Base-by-base conservation (phyloP, 148 eudicot species). In the Amaranthus palmeri region DNA sequence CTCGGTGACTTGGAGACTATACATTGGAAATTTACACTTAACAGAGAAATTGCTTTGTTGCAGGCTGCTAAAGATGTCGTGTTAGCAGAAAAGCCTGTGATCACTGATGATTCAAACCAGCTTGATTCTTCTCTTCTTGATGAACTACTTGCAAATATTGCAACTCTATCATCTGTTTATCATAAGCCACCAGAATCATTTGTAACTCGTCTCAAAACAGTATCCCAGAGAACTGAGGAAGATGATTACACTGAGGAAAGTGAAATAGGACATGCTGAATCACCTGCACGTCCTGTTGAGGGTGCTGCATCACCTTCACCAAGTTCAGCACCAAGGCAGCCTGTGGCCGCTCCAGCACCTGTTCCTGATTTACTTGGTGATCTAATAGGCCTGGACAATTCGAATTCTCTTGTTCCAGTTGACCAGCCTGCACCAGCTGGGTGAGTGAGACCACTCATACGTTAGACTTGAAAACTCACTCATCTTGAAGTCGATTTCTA, bases 41-140 rank as follows among this genome's bases (percentile, higher is more conserved):
- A 49, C 49, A 62, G 58, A 64, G 25, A 63, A 41, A 43, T 58
- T 40, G 9, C 17, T 50, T 48, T 64, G 50, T 74, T 59, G 52
- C 85, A 95, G 98, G 98, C 98, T 11, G 98, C 98, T 60, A 95
- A 95, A 79, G 98, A 95, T 83, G 97, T 95, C 48, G 98, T 95
- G 65, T 76, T 95, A 72, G 98, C 97, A 68, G 98, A 95, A 81
- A 95, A 95, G 81, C 98, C 98, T 58, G 97, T 95, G 86, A 95
- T 95, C 56, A 86, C 86, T 80, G 98, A 95, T 68, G 96, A 91
- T 83, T 93, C 98, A 41, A 93, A 93, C 83, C 97, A 84, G 74
- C 88, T 93, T 15, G 98, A 93, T 68, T 71, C 97, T 72, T 86
- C 98, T 83, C 97, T 93, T 76, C 96, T 93, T 57, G 98, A 91